Conservation (phyloP, 306 rosid species). For the Dryas drummondii region DNA sequence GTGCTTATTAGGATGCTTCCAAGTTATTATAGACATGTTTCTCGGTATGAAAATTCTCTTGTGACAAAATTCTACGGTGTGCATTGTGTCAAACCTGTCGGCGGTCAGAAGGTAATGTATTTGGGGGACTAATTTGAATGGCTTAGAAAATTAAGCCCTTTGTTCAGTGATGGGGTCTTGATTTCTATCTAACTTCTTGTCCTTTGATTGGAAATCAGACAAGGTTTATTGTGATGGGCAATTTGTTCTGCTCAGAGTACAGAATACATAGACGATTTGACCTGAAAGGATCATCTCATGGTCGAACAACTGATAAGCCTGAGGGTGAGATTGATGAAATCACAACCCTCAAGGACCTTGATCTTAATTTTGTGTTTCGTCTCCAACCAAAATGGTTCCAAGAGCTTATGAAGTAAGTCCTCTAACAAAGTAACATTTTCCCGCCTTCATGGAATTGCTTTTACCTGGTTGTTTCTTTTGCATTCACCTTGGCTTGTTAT, state of each 20-base stretch:
- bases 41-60: conserved; percentile 71
- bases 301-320: conserved; percentile 77
- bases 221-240: conserved; percentile 99
- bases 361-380: conserved; percentile 89
- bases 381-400: conserved; percentile 62
- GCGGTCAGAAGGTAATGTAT: conserved; percentile 81
- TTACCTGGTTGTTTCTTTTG: not conserved
- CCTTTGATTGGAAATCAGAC: conserved; percentile 50
- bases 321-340: conserved; percentile 93
- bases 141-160: not conserved
- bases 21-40: conserved; percentile 71
- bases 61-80: conserved; percentile 92
- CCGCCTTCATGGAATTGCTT: not conserved
- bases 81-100: conserved; percentile 93
- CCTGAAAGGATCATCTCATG: conserved; percentile 94
- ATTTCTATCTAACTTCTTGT: conserved; percentile 10
- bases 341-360: conserved; percentile 93
- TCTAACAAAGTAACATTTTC: not conserved
- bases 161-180: not conserved
- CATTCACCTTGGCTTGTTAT: not conserved
- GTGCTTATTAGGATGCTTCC: conserved; percentile 93
- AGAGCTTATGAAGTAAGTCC: conserved; percentile 69
- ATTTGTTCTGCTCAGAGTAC: conserved; percentile 94
- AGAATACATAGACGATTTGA: conserved; percentile 91
- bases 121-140: not conserved